These are phyloP conservation scores for Rosa hybrid DNA, from an alignment of 331 rosid genomes.

Conservation along the genomic window DNA sequence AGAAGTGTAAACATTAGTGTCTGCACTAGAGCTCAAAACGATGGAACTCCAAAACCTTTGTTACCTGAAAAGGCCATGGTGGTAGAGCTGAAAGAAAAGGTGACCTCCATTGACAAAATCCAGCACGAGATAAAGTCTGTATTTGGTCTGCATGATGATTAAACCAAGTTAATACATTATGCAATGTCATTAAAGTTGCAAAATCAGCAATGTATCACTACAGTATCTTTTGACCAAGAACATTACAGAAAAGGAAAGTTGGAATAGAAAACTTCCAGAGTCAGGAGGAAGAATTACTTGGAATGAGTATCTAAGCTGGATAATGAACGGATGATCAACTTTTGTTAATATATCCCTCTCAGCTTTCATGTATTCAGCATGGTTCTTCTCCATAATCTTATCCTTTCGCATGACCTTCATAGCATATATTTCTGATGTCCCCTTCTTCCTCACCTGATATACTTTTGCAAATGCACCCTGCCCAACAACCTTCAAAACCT, in stretches of 20 bases:
- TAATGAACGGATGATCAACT: slow-evolving; percentile 81
- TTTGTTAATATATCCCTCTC: slow-evolving; percentile 89
- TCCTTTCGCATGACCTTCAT: slow-evolving; percentile 99
- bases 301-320: slow-evolving; percentile 94
- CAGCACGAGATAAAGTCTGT: slow-evolving; percentile 87
- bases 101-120: slow-evolving; percentile 97
- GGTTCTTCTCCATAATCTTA: slow-evolving; percentile 92
- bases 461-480: slow-evolving; percentile 97
- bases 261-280: slow-evolving; percentile 9
- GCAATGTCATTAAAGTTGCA: slow-evolving; percentile 1
- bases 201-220: neutral
- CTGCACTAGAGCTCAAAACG: slow-evolving; percentile 10
- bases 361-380: slow-evolving; percentile 95
- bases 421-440: slow-evolving; percentile 88
- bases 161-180: slow-evolving; percentile 10
- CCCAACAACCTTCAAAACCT: slow-evolving; percentile 95
- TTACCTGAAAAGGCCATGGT: slow-evolving; percentile 93
- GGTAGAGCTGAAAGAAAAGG: slow-evolving; percentile 95
- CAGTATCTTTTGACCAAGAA: neutral
- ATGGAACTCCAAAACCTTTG: slow-evolving; percentile 5
- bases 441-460: slow-evolving; percentile 89
- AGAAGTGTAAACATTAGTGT: slow-evolving; percentile 17
- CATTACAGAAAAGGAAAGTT: neutral
- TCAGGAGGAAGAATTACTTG: slow-evolving; percentile 54
- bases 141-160: slow-evolving; percentile 67